Base-by-base conservation (phyloP, 768 basidiomycete genomes). In the Crucibulum laeve region DNA sequence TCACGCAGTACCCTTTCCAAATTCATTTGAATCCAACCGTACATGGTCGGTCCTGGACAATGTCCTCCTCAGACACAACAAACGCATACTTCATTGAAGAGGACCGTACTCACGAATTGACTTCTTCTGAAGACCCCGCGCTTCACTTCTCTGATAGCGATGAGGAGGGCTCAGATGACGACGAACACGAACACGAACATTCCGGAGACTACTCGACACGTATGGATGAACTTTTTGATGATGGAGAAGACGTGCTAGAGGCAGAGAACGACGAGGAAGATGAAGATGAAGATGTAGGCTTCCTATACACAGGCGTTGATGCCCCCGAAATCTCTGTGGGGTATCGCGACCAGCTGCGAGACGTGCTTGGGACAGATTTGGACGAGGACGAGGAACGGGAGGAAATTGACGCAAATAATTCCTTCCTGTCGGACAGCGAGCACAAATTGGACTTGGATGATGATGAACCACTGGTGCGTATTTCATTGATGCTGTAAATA, bases 251-350 rank as follows among this genome's bases (percentile, higher is more conserved):
- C 14, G 68, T 62, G 17, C 47, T 38, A 23, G 51, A 51, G 15
- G 49, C 48, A 8, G 59, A 59, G 11, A 54, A 55, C 4, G 63
- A 60, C 14, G 68, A 70, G 3, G 71, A 76, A 3, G 71, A 62
- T 10, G 71, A 70, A 0, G 80, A 76, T 7, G 77, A 76, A 5
- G 79, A 77, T 8, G 82, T 77, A 23, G 79, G 65, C 0, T 92
- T 92, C 52, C 47, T 90, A 22, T 93, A 91, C 55, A 70, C 72
- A 22, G 90, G 88, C 22, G 66, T 79, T 17, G 88, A 92, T 53
- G 76, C 80, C 4, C 61, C 59, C 25, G 63, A 67, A 37, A 53
- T 64, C 11, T 62, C 71, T 13, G 66, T 69, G 26, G 76, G 73
- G 40, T 93, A 93, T 58, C 68, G 65, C 8, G 78, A 83, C 46